Conservation (phyloP, 768 basidiomycete genomes). For the Chlorophyllum brunneum region DNA sequence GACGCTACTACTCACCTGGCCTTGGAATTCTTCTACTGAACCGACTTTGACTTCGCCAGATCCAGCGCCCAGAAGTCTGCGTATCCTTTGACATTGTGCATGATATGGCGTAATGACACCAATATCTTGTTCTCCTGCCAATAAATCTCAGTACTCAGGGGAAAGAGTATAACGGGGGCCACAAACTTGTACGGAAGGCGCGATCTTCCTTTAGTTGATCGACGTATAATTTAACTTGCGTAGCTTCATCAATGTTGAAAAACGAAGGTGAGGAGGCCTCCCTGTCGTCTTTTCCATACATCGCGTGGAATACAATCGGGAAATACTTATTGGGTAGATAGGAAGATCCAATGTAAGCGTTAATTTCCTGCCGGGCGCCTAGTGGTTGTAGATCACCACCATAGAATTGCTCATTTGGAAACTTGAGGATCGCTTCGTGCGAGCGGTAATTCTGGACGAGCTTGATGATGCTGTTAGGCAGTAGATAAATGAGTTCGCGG, state of each 20-base stretch:
- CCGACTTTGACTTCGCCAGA: constrained; percentile 53
- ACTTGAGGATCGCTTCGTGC: constrained; percentile 54
- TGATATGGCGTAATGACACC: constrained; percentile 63
- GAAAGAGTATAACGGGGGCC: no score
- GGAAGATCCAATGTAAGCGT: constrained; percentile 33
- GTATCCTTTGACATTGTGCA: constrained; percentile 52
- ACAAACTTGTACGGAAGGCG: constrained; percentile 40
- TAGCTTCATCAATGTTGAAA: constrained; percentile 61
- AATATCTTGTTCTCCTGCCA: constrained; percentile 46
- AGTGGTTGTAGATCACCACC: constrained; percentile 44
- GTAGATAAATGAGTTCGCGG: not conserved
- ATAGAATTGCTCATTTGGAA: constrained; percentile 62
- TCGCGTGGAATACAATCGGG: constrained; percentile 60
- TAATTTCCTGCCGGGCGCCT: constrained; percentile 36
- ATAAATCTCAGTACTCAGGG: not conserved
- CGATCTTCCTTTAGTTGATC: constrained; percentile 30
- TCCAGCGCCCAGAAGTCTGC: constrained; percentile 30
- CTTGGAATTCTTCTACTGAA: constrained; percentile 66
- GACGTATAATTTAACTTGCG: constrained; percentile 50
- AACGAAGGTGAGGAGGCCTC: constrained; percentile 68
- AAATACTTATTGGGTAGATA: constrained; percentile 44
- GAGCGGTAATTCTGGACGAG: constrained; percentile 65
- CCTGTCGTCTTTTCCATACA: constrained; percentile 57
- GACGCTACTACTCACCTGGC: constrained; percentile 41
- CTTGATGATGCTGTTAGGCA: constrained; percentile 53